Evolutionary conservation across 2,329 filamentous ascomycete species (phyloP).

Genomic region (Aspergillus chevalieri): DNA sequence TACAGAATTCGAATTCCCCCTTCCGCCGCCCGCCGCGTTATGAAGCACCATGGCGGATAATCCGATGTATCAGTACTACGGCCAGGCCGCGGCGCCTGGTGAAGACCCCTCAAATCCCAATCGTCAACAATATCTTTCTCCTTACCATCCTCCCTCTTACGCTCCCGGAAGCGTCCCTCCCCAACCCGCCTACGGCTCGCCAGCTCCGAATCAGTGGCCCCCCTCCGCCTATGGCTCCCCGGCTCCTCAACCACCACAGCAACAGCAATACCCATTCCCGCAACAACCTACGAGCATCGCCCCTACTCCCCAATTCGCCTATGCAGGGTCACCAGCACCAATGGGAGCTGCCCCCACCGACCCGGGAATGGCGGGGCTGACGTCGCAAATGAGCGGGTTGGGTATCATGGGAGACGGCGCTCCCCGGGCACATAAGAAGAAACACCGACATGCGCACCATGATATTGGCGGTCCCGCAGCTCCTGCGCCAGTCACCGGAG

Average conservation of each 20-base stretch:
- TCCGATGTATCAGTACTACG: conserved; percentile 36
- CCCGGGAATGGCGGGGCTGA: conserved; percentile 35
- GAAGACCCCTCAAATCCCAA: conserved; percentile 53
- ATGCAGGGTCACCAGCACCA: conserved; percentile 21
- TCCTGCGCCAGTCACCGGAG: conserved; percentile 46
- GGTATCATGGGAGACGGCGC: conserved; percentile 52
- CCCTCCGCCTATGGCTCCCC: conserved; percentile 19
- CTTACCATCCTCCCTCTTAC: conserved; percentile 41
- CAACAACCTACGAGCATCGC: conserved; percentile 18
- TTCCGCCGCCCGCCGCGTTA: conserved; percentile 13
- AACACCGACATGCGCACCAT: conserved; percentile 90
- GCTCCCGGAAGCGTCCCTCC: conserved; percentile 31
- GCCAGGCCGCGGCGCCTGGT: conserved; percentile 25
- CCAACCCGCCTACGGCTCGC: conserved; percentile 31
- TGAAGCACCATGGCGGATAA: conserved; percentile 39
- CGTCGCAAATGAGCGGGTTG: conserved; percentile 71
- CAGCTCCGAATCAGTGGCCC: conserved; percentile 27
- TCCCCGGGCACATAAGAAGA: conserved; percentile 64
- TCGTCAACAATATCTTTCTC: conserved; percentile 38
- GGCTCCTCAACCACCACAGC: conserved; percentile 7
- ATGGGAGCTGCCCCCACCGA: conserved; percentile 18
- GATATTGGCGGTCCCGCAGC: conserved; percentile 60
- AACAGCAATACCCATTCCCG: conserved; percentile 19
- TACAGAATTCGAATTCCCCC: conserved; percentile 1
- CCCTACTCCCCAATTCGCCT: conserved; percentile 20